A percentile compares a stretch with the other conserved stretches of the same genome.
phyloP scores from a whole-genome alignment of 148 eudicot species.

The Rheum nobile region DNA sequence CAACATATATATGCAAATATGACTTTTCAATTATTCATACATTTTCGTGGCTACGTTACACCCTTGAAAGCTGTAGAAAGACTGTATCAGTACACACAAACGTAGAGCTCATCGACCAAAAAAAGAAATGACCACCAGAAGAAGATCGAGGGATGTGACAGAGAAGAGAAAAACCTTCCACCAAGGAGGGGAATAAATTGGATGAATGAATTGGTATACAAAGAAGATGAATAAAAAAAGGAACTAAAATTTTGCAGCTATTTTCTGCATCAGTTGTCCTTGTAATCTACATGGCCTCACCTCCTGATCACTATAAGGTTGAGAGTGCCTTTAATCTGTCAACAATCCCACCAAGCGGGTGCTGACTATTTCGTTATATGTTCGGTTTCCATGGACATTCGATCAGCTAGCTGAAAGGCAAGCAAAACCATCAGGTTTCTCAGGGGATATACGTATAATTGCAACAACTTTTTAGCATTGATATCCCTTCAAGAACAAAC shows the following conservation, averaged over 20 bases:
- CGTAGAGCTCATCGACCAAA: neutral
- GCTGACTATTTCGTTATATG: neutral
- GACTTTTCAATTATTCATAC: neutral
- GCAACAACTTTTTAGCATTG: neutral
- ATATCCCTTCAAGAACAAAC: neutral
- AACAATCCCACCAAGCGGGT: neutral
- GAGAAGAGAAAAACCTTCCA: neutral
- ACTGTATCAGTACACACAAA: neutral
- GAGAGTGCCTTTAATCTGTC: neutral
- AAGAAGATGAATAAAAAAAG: neutral
- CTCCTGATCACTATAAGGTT: conserved; percentile 2
- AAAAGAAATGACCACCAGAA: neutral
- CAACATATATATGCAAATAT: neutral
- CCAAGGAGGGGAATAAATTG: neutral
- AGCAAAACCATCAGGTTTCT: neutral
- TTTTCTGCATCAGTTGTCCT: neutral
- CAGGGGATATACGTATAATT: neutral
- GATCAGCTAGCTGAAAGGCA: neutral
- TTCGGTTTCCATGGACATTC: neutral
- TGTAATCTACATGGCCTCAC: neutral
- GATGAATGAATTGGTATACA: conserved; percentile 3
- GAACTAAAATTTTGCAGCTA: neutral
- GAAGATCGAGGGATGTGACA: neutral
- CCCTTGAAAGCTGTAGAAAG: neutral
- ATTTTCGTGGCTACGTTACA: neutral